Percentiles rank a stretch among this genome's conserved stretches.
These are phyloP conservation scores for Petasospora rhodanensis DNA, from an alignment of 1,139 yeast genomes.

Conservation along the genomic window DNA sequence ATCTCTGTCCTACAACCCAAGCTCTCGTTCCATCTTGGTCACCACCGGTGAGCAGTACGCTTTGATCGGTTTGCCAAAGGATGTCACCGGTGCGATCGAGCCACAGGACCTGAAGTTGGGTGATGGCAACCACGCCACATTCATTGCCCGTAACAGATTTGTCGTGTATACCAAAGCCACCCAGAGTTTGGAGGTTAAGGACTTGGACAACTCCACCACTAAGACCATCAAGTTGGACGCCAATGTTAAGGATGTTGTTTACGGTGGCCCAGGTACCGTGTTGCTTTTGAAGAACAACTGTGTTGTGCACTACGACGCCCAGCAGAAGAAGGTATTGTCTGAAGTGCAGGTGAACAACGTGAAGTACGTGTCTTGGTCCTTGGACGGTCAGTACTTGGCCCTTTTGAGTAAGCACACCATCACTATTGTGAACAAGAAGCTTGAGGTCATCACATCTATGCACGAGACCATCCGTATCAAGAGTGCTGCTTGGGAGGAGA, in stretches of 20 bases:
- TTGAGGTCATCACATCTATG: constrained; percentile 77
- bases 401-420: constrained; percentile 89
- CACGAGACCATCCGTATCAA: constrained; percentile 97
- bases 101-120: constrained; percentile 79
- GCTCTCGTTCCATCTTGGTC: constrained; percentile 81
- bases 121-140: constrained; percentile 79
- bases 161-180: constrained; percentile 68
- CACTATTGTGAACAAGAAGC: constrained; percentile 75
- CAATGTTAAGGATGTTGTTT: constrained; percentile 65
- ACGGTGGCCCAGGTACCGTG: constrained; percentile 81
- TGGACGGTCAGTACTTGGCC: constrained; percentile 84
- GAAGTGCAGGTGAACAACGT: constrained; percentile 73
- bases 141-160: constrained; percentile 91
- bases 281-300: constrained; percentile 67
- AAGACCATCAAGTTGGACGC: constrained; percentile 76
- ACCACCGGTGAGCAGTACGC: constrained; percentile 77
- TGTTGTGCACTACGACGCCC: constrained; percentile 85
- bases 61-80: constrained; percentile 75
- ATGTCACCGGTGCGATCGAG: constrained; percentile 88
- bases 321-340: constrained; percentile 76
- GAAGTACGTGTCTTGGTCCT: constrained; percentile 87
- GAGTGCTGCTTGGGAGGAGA: constrained; percentile 97
- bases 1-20: constrained; percentile 84
- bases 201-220: constrained; percentile 74
- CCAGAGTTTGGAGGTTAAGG: constrained; percentile 74